phyloP scores from a whole-genome alignment of 1,284 basidiomycete genomes.

The Sanghuangporus sanghuang region DNA sequence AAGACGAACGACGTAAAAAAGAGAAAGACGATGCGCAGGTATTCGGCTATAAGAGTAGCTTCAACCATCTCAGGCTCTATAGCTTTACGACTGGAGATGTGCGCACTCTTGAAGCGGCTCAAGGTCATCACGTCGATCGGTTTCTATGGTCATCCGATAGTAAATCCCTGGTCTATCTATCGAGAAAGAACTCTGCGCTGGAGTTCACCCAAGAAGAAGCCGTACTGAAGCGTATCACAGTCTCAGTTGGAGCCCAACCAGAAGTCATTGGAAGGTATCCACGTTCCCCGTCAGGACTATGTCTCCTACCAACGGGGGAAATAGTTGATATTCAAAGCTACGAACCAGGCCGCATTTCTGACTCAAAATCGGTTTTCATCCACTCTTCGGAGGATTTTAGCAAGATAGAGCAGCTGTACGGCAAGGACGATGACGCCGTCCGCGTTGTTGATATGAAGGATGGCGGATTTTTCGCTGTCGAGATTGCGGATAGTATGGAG shows the following conservation, averaged over 20 bases:
- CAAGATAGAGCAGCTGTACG: slow-evolving; percentile 10
- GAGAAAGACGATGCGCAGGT: slow-evolving; percentile 20
- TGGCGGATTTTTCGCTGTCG: slow-evolving; percentile 17
- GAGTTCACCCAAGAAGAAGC: slow-evolving; percentile 6
- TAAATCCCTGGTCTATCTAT: slow-evolving; percentile 10
- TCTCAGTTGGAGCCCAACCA: neutral
- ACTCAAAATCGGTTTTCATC: slow-evolving; percentile 12
- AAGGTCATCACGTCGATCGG: slow-evolving; percentile 10
- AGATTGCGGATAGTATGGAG: slow-evolving; percentile 13
- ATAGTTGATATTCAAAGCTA: slow-evolving; percentile 12
- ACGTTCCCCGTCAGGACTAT: neutral
- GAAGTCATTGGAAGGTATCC: neutral
- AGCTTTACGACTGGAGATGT: slow-evolving; percentile 15
- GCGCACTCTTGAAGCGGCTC: slow-evolving; percentile 9
- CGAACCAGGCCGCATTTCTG: slow-evolving; percentile 6
- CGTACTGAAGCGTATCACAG: slow-evolving; percentile 3
- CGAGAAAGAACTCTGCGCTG: neutral
- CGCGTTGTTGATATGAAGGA: slow-evolving; percentile 11
- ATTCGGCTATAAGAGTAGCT: slow-evolving; percentile 17
- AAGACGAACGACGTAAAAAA: slow-evolving; percentile 18
- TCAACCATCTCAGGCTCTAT: slow-evolving; percentile 14
- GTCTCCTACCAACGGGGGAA: neutral
- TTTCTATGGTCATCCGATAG: slow-evolving; percentile 19
- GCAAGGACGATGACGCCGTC: slow-evolving; percentile 15
- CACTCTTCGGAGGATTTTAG: neutral